These are phyloP conservation scores for Amanita thiersii DNA, from an alignment of 768 basidiomycete genomes.

Conservation along the genomic window DNA sequence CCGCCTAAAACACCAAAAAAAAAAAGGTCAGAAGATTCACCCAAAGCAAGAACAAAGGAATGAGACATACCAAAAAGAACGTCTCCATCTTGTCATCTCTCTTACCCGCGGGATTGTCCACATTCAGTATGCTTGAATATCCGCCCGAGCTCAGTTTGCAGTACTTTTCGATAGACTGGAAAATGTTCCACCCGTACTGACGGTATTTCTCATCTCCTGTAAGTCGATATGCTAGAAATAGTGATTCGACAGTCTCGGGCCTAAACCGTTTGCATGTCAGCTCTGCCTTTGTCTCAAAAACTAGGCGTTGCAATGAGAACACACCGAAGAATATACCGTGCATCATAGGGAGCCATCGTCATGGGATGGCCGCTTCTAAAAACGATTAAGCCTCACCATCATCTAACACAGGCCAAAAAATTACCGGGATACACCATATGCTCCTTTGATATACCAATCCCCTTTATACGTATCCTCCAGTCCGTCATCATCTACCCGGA, in stretches of 20 bases:
- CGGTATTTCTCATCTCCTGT: conserved; percentile 82
- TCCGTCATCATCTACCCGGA: conserved; percentile 50
- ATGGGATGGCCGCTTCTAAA: conserved; percentile 9
- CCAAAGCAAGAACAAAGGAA: background rate
- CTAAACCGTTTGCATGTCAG: conserved; percentile 22
- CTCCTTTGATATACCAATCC: conserved; percentile 92
- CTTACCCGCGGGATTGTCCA: conserved; percentile 62
- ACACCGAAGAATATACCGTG: conserved; percentile 84
- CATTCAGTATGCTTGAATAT: conserved; percentile 80
- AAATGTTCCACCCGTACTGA: conserved; percentile 82
- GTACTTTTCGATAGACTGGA: conserved; percentile 82
- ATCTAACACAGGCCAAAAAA: conserved; percentile 17
- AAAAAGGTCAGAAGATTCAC: conserved; percentile 1
- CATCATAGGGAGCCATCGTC: conserved; percentile 54
- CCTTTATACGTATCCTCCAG: conserved; percentile 25
- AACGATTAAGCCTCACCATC: conserved; percentile 19
- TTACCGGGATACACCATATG: conserved; percentile 12
- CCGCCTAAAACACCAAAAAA: conserved; percentile 43
- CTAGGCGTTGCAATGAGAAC: conserved; percentile 11
- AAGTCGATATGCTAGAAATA: conserved; percentile 85
- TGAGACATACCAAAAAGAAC: conserved; percentile 69
- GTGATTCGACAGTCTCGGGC: conserved; percentile 90
- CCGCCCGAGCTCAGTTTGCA: conserved; percentile 75
- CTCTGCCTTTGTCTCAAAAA: background rate
- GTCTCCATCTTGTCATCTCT: conserved; percentile 94